phyloP scores from a whole-genome alignment of 371 early-diverging fungal genomes.

The Batrachochytrium dendrobatidis region DNA sequence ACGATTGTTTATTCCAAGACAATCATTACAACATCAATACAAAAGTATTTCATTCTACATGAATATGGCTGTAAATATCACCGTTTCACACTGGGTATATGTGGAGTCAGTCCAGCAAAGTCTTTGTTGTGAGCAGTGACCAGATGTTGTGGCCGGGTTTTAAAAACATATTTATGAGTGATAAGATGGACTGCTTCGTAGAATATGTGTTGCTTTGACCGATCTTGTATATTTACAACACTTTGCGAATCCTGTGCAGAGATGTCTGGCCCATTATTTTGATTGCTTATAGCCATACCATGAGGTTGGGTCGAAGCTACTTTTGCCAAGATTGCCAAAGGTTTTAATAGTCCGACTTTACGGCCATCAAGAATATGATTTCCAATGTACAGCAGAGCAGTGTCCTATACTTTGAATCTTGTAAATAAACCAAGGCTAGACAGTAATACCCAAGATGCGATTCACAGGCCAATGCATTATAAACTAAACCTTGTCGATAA shows the following conservation, averaged over 20 bases:
- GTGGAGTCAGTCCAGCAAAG: background rate
- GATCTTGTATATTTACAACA: too few species aligned
- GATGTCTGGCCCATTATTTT: too few species aligned
- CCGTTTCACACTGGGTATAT: background rate
- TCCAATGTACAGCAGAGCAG: background rate
- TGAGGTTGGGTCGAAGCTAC: too few species aligned
- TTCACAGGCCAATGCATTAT: background rate
- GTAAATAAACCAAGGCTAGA: too few species aligned
- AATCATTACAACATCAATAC: too few species aligned
- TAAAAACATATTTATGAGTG: background rate
- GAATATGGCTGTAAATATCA: too few species aligned
- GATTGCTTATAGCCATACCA: too few species aligned
- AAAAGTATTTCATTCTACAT: too few species aligned
- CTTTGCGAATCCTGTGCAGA: too few species aligned
- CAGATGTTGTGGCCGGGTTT: background rate
- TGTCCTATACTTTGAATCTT: background rate
- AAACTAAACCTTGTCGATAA: background rate
- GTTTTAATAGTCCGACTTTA: background rate
- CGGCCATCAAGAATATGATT: background rate
- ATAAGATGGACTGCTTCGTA: slow-evolving; percentile 1
- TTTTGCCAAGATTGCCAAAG: too few species aligned
- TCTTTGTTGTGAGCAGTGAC: background rate
- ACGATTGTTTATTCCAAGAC: too few species aligned
- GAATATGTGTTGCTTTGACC: background rate
- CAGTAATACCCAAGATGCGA: too few species aligned